Base-by-base conservation (phyloP, 1,284 basidiomycete genomes). In the Sporisorium exsertum region DNA sequence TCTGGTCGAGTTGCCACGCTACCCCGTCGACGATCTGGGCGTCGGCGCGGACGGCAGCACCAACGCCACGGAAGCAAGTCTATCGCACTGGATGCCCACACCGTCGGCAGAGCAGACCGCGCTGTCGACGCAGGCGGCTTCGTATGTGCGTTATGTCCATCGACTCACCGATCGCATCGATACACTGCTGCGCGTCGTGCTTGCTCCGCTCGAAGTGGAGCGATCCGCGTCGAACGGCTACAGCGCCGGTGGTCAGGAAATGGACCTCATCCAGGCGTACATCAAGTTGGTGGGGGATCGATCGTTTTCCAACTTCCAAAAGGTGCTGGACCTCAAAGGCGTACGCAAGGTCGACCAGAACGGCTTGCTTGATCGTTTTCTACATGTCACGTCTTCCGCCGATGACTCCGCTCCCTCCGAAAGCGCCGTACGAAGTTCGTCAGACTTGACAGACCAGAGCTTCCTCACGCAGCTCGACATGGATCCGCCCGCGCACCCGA, bases 271-370 rank as follows among this genome's bases (percentile, higher is more conserved):
- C 22, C 43, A 64, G 5, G 61, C 75, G n/a, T 85, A 85, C 69
- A 57, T 83, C 60, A 45, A 64, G 12, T 61, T 70, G 1, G 57
- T 84, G 24, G 72, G 68, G 18, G 83, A 84, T 46, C 77, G 83
- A 37, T 81, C 80, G 13, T 79, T 80, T 32, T 62, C 75, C 53
- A 85, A 84, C 68, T 85, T 85, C 87, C 97, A 99, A 88, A 99
- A 99, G 90, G 94, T 93, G 42, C 89, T 99, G 27, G 96, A 99
- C 85, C 90, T 99, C 62, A 97, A 97, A 85, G 83, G 79, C 20
- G 49, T 94, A 0, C 91, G 93, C 0, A 93, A 94, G 69, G 85
- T 88, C 10, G 92, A 94, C 58, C 94, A 97, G 87, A 94, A 95
- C 86, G 90, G 90, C 77, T 90, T 99, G 10, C 89, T 97, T 42